phyloP scores from a whole-genome alignment of 768 basidiomycete species.

The Krasilnikovozyma curviuscula region DNA sequence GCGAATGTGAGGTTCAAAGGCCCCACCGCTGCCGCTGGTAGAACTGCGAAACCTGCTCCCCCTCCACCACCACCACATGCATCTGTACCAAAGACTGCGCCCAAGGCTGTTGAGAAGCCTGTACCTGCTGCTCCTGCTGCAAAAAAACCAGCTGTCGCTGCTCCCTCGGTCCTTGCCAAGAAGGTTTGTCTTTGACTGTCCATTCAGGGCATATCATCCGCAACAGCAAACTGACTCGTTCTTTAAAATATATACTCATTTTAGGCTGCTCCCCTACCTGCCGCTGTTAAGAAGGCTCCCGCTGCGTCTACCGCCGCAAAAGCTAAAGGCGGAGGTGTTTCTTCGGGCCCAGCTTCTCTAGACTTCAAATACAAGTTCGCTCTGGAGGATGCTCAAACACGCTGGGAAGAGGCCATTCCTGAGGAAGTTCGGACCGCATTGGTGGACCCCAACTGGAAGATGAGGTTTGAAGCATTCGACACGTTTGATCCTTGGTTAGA shows the following conservation, averaged over 20 bases:
- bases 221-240: no score
- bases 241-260: no score
- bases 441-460: constrained; percentile 85
- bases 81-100: constrained; percentile 13
- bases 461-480: constrained; percentile 65
- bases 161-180: no score
- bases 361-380: constrained; percentile 78
- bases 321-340: constrained; percentile 18
- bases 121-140: constrained; percentile 10
- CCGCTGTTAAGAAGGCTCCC: constrained; percentile 32
- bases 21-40: constrained; percentile 23
- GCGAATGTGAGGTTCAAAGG: constrained; percentile 75
- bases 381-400: constrained; percentile 73
- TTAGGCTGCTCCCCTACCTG: no score
- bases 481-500: constrained; percentile 71
- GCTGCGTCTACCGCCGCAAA: constrained; percentile 28
- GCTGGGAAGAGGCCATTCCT: constrained; percentile 56
- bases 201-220: no score
- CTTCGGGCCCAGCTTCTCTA: constrained; percentile 40
- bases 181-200: no score
- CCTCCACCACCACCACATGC: constrained; percentile 18
- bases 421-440: constrained; percentile 48
- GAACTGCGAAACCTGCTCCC: constrained; percentile 22
- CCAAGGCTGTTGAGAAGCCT: constrained; percentile 11
- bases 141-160: constrained; percentile 22